These are phyloP conservation scores for Pythium monospermum DNA, from an alignment of 352 stramenopile genomes.

Conservation along the genomic window DNA sequence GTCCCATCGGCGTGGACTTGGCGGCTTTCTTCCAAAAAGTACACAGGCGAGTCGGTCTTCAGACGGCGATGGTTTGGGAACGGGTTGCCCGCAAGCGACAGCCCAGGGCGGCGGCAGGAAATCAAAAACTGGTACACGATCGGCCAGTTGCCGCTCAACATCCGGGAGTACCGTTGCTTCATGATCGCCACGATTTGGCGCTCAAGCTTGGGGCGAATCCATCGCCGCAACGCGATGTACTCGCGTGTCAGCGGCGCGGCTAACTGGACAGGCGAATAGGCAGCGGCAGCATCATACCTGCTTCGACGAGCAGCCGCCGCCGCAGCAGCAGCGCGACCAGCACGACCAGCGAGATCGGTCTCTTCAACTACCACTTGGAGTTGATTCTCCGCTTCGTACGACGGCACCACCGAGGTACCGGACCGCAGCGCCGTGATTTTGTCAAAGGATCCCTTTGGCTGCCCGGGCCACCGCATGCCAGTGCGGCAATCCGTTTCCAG, in stretches of 20 bases:
- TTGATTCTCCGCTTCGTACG: not conserved
- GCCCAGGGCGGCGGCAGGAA: conserved; percentile 15
- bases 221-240: conserved; percentile 39
- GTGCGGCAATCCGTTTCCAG: conserved; percentile 45
- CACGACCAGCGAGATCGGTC: no score
- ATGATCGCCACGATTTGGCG: conserved; percentile 39
- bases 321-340: no score
- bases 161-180: conserved; percentile 34
- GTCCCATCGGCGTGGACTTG: conserved; percentile 2
- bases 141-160: conserved; percentile 34
- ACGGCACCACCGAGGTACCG: conserved; percentile 4
- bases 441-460: conserved; percentile 19
- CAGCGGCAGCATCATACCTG: no score
- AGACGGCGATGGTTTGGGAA: conserved; percentile 29
- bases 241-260: conserved; percentile 32
- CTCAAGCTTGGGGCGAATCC: conserved; percentile 42
- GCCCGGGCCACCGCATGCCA: conserved; percentile 25
- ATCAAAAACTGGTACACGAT: conserved; percentile 23
- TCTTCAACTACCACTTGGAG: conserved; percentile 9
- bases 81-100: conserved; percentile 29
- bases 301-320: no score
- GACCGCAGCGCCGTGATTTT: conserved; percentile 21
- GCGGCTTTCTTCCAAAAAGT: conserved; percentile 37
- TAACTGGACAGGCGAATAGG: no score
- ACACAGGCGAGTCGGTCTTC: conserved; percentile 26